These are phyloP conservation scores for Citrullus colocynthis DNA, from an alignment of 306 rosid genomes.

Conservation along the genomic window DNA sequence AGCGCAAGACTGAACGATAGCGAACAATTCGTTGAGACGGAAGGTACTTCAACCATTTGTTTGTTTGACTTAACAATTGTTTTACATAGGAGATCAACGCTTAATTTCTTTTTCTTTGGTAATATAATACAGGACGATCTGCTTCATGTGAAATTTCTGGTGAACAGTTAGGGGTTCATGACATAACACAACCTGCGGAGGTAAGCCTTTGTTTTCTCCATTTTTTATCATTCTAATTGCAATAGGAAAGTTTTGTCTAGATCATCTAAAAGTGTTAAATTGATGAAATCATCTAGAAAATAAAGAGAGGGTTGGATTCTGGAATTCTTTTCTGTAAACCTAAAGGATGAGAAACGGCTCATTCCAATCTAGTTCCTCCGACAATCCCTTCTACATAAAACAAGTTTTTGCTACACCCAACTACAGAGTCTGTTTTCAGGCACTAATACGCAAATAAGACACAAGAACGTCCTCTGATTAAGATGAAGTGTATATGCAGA, in stretches of 20 bases:
- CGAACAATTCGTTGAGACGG: slow-evolving; percentile 26
- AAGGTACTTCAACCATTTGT: slow-evolving; percentile 23
- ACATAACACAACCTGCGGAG: slow-evolving; percentile 32
- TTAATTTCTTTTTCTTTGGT: not conserved
- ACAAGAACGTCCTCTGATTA: not conserved
- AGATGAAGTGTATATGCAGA: not conserved
- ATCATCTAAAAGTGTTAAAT: not conserved
- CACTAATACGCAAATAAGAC: not conserved
- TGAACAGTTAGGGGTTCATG: slow-evolving; percentile 15
- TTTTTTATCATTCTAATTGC: not conserved
- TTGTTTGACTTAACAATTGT: not conserved
- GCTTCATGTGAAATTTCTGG: slow-evolving; percentile 14
- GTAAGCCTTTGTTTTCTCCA: slow-evolving; percentile 22
- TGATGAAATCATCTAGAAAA: not conserved
- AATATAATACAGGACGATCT: slow-evolving; percentile 31
- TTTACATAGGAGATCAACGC: not conserved
- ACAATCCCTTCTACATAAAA: not conserved
- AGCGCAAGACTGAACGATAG: slow-evolving; percentile 21
- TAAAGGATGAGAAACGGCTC: not conserved
- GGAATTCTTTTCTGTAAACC: not conserved
- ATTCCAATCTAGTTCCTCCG: not conserved
- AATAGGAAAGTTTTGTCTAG: not conserved
- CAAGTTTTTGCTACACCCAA: not conserved
- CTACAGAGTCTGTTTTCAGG: not conserved
- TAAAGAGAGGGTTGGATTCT: not conserved